Base-by-base conservation (phyloP, 768 basidiomycete species). In the Bullera alba region DNA sequence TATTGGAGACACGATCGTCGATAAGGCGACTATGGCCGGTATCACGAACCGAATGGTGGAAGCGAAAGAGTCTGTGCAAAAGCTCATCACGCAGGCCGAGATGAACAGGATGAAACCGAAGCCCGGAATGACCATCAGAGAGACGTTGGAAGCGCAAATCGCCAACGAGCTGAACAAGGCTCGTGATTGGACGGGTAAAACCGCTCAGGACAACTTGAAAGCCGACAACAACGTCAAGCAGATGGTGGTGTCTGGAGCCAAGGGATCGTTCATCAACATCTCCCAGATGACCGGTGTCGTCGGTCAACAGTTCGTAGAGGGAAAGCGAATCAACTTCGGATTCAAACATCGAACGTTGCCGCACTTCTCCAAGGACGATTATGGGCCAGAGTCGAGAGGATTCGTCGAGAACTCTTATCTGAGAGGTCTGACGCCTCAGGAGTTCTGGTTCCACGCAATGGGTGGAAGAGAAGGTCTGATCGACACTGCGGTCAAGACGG, bases 371-470 rank as follows among this genome's bases (percentile, higher is more conserved):
- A 93, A 97, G 76, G 95, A 97, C 63, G 93, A 97, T 72, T 97
- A 92, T 76, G 89, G 89, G 66, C 91, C 95, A 1, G 93, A 97
- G 67, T 86, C 95, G 5, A 84, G 93, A 48, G 95, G 95, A 16
- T 99, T 97, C 71, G 95, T 99, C 54, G 95, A 97, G 74, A 99
- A 99, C 71, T 97, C 95, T 19, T 97, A 97, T 65, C 78, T 97
- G 28, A 86, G 92, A 50, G 92, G 95, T 22, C 72, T 99, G 53
- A 97, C 92, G 2, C 93, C 95, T 0, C 91, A 96, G 58, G 95
- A 99, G 69, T 99, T 89, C 79, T 97, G 97, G 80, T 97, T 99
- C 83, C 95, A 99, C 73, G 95, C 95, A 50, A 97, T 97, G 93
- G 93, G 93, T 63, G 93, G 95, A 74, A 87, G 95, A 61, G 95